phyloP scores from a whole-genome alignment of 2,329 filamentous ascomycete genomes.

The Magnaporthiopsis poae region DNA sequence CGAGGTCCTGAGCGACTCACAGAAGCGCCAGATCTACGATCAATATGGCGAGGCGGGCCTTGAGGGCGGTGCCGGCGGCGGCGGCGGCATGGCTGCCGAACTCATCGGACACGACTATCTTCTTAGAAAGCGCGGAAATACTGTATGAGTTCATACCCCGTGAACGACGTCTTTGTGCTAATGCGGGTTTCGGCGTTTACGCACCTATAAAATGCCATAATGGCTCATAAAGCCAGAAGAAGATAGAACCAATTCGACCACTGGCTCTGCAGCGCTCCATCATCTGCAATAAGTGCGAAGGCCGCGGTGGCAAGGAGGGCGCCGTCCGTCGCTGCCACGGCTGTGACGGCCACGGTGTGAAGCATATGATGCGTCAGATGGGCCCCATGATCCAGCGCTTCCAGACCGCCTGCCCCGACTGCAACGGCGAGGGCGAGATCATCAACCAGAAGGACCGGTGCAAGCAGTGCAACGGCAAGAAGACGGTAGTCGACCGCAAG shows the following conservation, averaged over 20 bases:
- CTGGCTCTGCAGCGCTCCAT: constrained; percentile 94
- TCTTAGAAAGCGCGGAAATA: no score
- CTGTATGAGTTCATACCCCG: no score
- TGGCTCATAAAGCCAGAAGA: no score
- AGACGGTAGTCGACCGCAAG: constrained; percentile 94
- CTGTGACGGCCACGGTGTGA: constrained; percentile 93
- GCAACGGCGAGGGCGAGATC: constrained; percentile 91
- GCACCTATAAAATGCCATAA: no score
- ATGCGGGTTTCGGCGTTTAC: no score
- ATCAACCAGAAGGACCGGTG: constrained; percentile 96
- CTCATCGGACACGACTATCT: no score
- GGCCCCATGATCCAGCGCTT: constrained; percentile 99
- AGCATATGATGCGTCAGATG: constrained; percentile 99
- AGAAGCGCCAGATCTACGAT: constrained; percentile 88
- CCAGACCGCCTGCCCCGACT: constrained; percentile 97
- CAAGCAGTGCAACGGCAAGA: constrained; percentile 94
- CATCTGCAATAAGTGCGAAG: constrained; percentile 90
- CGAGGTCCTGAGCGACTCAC: constrained; percentile 81
- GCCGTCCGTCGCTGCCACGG: constrained; percentile 87
- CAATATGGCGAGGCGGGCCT: constrained; percentile 96
- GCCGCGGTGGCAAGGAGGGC: constrained; percentile 90
- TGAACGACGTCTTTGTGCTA: no score
- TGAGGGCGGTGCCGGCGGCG: constrained; percentile 71
- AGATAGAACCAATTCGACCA: no score
- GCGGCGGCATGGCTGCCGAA: constrained; percentile 82